phyloP scores from a whole-genome alignment of 306 rosid species.

The Malus sylvestris region DNA sequence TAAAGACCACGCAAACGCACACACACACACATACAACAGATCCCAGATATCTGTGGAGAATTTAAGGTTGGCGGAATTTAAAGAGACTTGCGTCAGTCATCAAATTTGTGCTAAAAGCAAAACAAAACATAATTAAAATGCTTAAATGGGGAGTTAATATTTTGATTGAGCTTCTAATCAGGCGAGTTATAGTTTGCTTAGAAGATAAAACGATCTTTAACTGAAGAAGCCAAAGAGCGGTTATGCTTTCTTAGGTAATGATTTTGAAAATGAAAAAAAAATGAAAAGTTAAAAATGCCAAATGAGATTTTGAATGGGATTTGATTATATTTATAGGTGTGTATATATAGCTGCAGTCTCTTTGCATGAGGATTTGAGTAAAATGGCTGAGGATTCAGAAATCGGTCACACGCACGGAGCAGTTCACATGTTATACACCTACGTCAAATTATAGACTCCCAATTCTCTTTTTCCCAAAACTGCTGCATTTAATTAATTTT shows the following conservation, averaged over 20 bases:
- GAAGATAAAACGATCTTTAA: conserved; percentile 12
- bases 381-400: background rate
- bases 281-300: background rate
- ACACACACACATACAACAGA: background rate
- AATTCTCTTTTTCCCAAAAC: background rate
- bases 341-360: background rate
- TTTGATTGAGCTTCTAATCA: conserved; percentile 9
- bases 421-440: background rate
- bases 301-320: background rate
- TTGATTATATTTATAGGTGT: background rate
- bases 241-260: conserved; percentile 23
- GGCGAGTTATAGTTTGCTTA: conserved; percentile 5
- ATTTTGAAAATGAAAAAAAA: background rate
- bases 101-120: conserved; percentile 19
- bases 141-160: conserved; percentile 13
- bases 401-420: conserved; percentile 4
- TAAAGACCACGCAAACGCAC: background rate
- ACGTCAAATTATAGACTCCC: background rate
- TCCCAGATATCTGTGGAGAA: background rate
- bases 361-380: conserved; percentile 7
- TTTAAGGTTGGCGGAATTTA: conserved; percentile 20
- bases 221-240: conserved; percentile 25
- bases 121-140: conserved; percentile 21
- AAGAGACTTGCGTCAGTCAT: conserved; percentile 27
- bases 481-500: no score